Conservation (phyloP, 345 rosid genomes). For the Anacardium occidentale region DNA sequence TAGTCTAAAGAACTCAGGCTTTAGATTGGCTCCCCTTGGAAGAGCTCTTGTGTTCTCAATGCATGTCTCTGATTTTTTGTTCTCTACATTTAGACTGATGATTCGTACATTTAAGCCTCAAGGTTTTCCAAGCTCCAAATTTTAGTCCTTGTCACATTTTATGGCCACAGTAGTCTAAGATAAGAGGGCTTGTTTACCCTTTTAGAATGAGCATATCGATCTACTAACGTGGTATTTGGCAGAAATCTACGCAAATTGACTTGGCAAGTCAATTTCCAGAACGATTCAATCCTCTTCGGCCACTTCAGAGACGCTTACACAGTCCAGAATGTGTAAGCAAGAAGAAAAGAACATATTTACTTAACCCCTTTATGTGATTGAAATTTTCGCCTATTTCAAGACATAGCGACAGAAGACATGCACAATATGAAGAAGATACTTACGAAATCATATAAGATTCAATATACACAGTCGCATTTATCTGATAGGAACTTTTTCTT, state of each 20-base stretch:
- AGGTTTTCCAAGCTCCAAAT: background rate
- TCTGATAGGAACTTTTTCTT: background rate
- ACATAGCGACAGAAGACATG: no score
- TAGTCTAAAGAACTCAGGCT: slow-evolving; percentile 33
- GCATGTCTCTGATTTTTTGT: background rate
- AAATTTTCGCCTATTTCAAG: no score
- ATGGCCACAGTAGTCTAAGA: background rate
- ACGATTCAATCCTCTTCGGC: background rate
- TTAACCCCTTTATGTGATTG: no score
- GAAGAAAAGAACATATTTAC: background rate
- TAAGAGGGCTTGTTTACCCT: background rate
- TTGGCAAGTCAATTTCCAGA: background rate
- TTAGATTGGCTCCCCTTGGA: slow-evolving; percentile 28
- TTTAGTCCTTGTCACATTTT: background rate
- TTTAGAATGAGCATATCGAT: background rate
- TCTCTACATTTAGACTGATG: background rate
- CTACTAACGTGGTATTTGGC: background rate
- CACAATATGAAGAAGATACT: background rate
- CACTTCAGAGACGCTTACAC: slow-evolving; percentile 1
- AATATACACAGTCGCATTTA: background rate
- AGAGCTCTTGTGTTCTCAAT: slow-evolving; percentile 11
- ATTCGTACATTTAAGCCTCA: background rate
- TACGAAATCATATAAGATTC: background rate
- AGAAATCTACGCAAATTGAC: slow-evolving; percentile 2
- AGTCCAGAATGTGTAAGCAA: background rate